Base-by-base conservation (phyloP, 768 basidiomycete genomes). In the Suillus weaverae region DNA sequence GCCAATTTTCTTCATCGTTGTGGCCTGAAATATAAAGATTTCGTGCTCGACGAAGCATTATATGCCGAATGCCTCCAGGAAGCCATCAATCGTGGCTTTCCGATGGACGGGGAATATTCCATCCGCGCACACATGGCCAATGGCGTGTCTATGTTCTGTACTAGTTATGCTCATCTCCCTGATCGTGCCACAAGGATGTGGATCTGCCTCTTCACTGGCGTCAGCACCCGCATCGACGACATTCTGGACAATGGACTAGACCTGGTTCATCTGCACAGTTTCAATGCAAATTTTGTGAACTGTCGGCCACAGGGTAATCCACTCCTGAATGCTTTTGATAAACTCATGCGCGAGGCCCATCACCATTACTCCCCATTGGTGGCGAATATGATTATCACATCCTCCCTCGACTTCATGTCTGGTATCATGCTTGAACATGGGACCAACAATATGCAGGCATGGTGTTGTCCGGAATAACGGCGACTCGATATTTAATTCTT, bases 251-350 rank as follows among this genome's bases (percentile, higher is more conserved):
- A n/a, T 16, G 71, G 75, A 51, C 46, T 66, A 41, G 70, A 69
- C 4, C 57, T 22, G n/a, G 48, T 32, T 5, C 35, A 68, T 2
- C 63, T 80, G 14, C 67, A 71, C 1, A 63, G 70, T 36, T 81
- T 81, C 68, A 72, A 71, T 43, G 66, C 69, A 35, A 62, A 71
- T 1, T 75, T 80, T 55, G 41, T 76, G 4, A 61, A 60, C 7
- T 68, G 70, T 5, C 32, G 66, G 38, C 63, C 65, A 7, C 78
- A 80, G 36, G 66, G 53, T 0, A 70, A 80, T 62, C 64, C 68
- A 2, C 66, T 75, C 18, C 70, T 79, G 32, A 74, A 76, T 64
- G 65, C 65, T 10, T 66, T 80, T 18, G 41, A 41, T 41, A 18
- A 18, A 6, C 41, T 41, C 41, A 41, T 41, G 41, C 41, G 41